phyloP scores from a whole-genome alignment of 345 rosid species.

The Isatis tinctoria region DNA sequence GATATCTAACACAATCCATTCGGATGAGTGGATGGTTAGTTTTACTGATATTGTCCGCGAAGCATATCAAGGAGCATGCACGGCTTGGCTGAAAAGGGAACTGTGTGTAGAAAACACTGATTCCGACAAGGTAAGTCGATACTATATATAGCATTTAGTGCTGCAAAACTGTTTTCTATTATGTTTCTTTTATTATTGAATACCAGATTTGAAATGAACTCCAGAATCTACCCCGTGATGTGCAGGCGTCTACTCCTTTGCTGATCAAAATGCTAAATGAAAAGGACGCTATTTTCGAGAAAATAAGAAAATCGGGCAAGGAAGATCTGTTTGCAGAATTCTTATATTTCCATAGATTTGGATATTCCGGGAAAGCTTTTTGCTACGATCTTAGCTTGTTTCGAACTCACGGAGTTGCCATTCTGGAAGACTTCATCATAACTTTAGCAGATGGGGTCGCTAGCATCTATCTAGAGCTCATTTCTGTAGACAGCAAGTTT shows the following conservation, averaged over 20 bases:
- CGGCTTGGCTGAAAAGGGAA: constrained; percentile 64
- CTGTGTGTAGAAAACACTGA: constrained; percentile 42
- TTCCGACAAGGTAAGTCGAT: constrained; percentile 41
- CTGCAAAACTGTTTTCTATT: not conserved
- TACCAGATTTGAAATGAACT: constrained; percentile 9
- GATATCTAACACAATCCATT: constrained; percentile 22
- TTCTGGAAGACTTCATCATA: constrained; percentile 86
- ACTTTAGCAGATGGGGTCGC: constrained; percentile 84
- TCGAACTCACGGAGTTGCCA: constrained; percentile 52
- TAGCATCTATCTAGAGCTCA: constrained; percentile 77
- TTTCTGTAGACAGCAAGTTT: constrained; percentile 78
- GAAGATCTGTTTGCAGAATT: constrained; percentile 78
- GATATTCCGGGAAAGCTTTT: constrained; percentile 50
- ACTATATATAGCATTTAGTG: not conserved
- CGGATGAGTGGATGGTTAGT: constrained; percentile 49
- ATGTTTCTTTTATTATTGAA: not conserved
- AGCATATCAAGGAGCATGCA: constrained; percentile 51
- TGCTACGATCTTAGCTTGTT: constrained; percentile 55
- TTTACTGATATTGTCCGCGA: constrained; percentile 46
- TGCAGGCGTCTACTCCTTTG: constrained; percentile 55
- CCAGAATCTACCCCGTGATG: not conserved
- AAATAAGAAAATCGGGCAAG: constrained; percentile 74
- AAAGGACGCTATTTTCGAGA: constrained; percentile 50
- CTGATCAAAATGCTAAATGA: constrained; percentile 61
- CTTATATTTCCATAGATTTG: constrained; percentile 55